A percentile compares a stretch with the other conserved stretches of the same genome.
phyloP scores from a whole-genome alignment of 2,329 filamentous ascomycete genomes.

The Scedosporium apiospermum region DNA sequence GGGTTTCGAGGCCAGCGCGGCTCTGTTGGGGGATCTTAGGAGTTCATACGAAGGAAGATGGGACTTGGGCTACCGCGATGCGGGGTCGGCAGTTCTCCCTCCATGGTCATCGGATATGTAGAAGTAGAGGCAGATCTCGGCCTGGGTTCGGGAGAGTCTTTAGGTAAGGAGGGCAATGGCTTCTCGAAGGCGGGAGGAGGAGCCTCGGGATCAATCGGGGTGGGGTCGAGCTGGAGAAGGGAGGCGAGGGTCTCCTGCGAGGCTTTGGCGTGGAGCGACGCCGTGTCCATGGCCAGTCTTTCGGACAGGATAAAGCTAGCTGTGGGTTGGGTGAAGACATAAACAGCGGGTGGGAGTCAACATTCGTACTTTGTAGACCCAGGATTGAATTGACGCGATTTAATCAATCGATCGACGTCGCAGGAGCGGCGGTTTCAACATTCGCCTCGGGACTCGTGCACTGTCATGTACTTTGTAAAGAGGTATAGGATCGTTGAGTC shows the following conservation, averaged over 20 bases:
- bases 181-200: neutral
- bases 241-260: slow-evolving; percentile 13
- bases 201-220: slow-evolving; percentile 8
- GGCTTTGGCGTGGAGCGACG: slow-evolving; percentile 9
- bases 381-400: too few species aligned
- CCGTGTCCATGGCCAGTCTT: neutral
- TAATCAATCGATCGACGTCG: too few species aligned
- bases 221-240: slow-evolving; percentile 13
- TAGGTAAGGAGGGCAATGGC: neutral
- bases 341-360: neutral
- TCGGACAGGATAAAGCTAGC: neutral
- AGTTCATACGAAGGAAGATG: neutral
- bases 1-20: too few species aligned
- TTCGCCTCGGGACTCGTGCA: too few species aligned
- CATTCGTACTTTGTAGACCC: too few species aligned
- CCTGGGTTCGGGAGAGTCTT: neutral
- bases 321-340: neutral
- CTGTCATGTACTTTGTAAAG: too few species aligned
- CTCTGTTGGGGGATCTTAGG: neutral
- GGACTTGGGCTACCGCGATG: neutral
- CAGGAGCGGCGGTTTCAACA: too few species aligned
- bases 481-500: too few species aligned
- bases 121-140: neutral
- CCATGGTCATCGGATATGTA: too few species aligned
- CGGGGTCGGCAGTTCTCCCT: neutral